Evolutionary conservation across 2,329 filamentous ascomycete species (phyloP).

Genomic region (Aspergillus thermomutatus): DNA sequence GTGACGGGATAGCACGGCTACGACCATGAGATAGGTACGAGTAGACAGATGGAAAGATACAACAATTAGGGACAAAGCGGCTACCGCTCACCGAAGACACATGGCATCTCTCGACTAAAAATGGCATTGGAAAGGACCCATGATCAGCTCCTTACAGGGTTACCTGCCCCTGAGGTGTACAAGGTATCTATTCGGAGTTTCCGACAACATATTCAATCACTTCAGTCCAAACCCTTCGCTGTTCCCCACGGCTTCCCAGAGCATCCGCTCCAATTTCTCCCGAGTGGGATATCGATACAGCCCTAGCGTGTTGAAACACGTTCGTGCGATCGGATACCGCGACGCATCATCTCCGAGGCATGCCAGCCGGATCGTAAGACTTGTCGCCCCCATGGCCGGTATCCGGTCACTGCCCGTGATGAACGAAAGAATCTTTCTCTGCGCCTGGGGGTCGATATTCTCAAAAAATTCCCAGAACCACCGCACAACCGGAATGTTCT

Average conservation of each 20-base stretch:
- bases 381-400: constrained; percentile 80
- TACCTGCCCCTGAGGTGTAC: constrained; percentile 2
- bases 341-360: constrained; percentile 71
- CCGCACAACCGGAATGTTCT: constrained; percentile 64
- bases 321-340: constrained; percentile 79
- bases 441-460: constrained; percentile 61
- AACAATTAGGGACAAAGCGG: background rate
- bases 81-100: background rate
- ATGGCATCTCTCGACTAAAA: background rate
- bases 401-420: constrained; percentile 89
- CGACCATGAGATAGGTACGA: background rate
- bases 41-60: background rate
- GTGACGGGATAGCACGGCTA: background rate
- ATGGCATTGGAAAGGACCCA: background rate
- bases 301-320: constrained; percentile 83
- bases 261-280: constrained; percentile 64
- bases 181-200: background rate
- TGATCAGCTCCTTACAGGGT: constrained; percentile 5
- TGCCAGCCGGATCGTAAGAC: constrained; percentile 70
- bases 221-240: constrained; percentile 92
- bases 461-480: constrained; percentile 92
- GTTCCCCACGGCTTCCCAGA: constrained; percentile 85
- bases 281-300: constrained; percentile 69
- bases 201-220: constrained; percentile 8
- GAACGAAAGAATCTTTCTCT: constrained; percentile 77